Evolutionary conservation across 2,329 filamentous ascomycete species (phyloP), one percentile per base, ranked within the genome.

Genomic region (Sporothrix brunneoviolacea): DNA sequence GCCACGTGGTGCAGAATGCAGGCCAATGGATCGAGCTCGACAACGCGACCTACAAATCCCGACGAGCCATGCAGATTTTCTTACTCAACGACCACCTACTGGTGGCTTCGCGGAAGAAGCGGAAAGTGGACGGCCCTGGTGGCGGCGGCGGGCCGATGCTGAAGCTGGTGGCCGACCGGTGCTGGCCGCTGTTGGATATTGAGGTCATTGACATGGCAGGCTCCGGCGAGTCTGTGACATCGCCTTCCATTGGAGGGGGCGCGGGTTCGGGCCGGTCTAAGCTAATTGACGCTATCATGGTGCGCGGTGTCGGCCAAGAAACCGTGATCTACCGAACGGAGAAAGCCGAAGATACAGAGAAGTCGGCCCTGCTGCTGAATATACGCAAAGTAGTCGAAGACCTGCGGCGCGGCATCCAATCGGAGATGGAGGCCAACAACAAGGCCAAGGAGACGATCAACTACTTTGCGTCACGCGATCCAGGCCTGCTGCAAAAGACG

Each of bases 21-120:
- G 86, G 88, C 1, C 80, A 86, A 42, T 98, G 93, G 93, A 87
- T 97, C 53, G 91, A 98, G 70, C 75, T 98, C 54, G 94, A 98
- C 68, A 94, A 93, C 56, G 93, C 93, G 10, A 98, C 93, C 0
- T 97, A 95, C 83, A 96, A 95, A 68, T 88, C 91, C 4, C 78
- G 87, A 56, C 77, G 93, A 37, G 84, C 90, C 24, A 91, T 97
- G 66, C 88, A 95, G 63, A 82, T 98, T 54, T 91, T 97, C 53
- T 69, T 98, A 52, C 75, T 98, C 3, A 98, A 97, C 64, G 93
- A 98, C 62, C 91, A 98, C 66, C 73, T 98, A 2, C 78, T 98
- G 19, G 79, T 98, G 44, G 93, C 93, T 4, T 89, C 88, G 21
- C 83, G 88, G 58, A 96, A 96, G 72, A 95, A 96, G 73, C 89